A percentile compares a stretch with the other conserved stretches of the same genome.
Evolutionary conservation across 768 basidiomycete genomes (phyloP).

Genomic region (Coprinellus aureogranulatus): DNA sequence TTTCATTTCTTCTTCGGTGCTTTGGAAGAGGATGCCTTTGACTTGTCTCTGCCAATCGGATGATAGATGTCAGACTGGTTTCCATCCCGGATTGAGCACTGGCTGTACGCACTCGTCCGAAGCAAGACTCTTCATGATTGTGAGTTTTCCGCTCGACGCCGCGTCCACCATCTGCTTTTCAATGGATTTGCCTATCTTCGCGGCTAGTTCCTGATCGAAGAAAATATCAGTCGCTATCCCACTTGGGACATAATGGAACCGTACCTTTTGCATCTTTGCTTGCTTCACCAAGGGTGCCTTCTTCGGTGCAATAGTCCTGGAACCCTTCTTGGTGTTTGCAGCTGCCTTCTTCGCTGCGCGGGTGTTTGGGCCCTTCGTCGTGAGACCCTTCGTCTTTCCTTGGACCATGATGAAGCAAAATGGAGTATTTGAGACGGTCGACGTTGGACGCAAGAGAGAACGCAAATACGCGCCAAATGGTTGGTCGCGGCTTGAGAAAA

Average conservation of each 20-base stretch:
- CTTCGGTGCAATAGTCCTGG: constrained; percentile 77
- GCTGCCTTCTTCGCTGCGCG: constrained; percentile 66
- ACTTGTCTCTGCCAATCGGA: not conserved
- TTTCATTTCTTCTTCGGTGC: not conserved
- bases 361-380: constrained; percentile 50
- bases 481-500: constrained; percentile 7
- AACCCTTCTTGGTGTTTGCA: constrained; percentile 76
- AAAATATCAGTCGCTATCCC: not conserved
- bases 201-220: constrained; percentile 64
- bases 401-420: constrained; percentile 60
- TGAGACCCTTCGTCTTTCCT: constrained; percentile 80
- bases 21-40: not conserved
- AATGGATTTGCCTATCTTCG: constrained; percentile 90
- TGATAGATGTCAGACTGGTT: not conserved
- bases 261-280: constrained; percentile 75
- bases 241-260: constrained; percentile 1
- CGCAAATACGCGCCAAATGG: constrained; percentile 5
- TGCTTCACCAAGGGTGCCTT: constrained; percentile 70
- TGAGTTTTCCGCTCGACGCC: constrained; percentile 84
- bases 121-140: constrained; percentile 78
- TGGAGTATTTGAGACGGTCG: not conserved
- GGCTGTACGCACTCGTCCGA: constrained; percentile 31
- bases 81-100: not conserved
- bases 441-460: not conserved
- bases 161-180: constrained; percentile 89